Evolutionary conservation across 495 filamentous ascomycete genomes (phyloP).

Genomic region (Zalerion maritima): DNA sequence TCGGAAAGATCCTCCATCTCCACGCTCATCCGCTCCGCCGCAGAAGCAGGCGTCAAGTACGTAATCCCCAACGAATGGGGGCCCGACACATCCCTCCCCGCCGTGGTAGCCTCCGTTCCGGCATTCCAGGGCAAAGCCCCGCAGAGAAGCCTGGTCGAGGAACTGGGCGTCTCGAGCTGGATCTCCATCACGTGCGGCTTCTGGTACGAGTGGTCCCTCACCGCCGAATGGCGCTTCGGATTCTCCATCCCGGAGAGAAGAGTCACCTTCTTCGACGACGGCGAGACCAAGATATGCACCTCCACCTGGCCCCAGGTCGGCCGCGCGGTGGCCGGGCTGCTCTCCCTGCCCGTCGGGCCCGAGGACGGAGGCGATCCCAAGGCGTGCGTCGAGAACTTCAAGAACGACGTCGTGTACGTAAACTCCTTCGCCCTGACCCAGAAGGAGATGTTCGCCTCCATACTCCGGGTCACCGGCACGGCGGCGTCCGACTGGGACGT

Average conservation of each 20-base stretch:
- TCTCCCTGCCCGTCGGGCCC: conserved; percentile 23
- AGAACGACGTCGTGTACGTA: conserved; percentile 25
- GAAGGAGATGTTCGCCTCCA: conserved; percentile 29
- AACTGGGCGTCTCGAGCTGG: conserved; percentile 32
- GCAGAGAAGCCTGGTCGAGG: no score
- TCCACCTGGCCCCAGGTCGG: conserved; percentile 30
- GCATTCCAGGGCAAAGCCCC: no score
- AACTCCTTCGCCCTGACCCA: conserved; percentile 29
- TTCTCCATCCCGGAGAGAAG: conserved; percentile 17
- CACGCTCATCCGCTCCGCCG: conserved; percentile 43
- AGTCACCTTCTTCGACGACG: conserved; percentile 22
- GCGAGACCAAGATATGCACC: conserved; percentile 15
- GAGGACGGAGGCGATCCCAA: conserved; percentile 25
- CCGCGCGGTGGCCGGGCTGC: conserved; percentile 21
- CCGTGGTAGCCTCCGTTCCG: no score
- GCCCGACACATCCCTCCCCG: conserved; percentile 15
- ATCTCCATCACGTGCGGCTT: conserved; percentile 30
- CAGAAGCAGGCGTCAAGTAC: conserved; percentile 42
- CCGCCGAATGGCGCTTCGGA: conserved; percentile 13
- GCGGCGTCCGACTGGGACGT: conserved; percentile 44
- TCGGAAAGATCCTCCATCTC: conserved; percentile 8
- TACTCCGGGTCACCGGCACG: conserved; percentile 37
- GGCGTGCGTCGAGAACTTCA: conserved; percentile 18
- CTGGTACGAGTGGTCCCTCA: conserved; percentile 34
- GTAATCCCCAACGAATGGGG: conserved; percentile 48